phyloP scores from a whole-genome alignment of 257 asterid species.

The Salvia rosmarinus region DNA sequence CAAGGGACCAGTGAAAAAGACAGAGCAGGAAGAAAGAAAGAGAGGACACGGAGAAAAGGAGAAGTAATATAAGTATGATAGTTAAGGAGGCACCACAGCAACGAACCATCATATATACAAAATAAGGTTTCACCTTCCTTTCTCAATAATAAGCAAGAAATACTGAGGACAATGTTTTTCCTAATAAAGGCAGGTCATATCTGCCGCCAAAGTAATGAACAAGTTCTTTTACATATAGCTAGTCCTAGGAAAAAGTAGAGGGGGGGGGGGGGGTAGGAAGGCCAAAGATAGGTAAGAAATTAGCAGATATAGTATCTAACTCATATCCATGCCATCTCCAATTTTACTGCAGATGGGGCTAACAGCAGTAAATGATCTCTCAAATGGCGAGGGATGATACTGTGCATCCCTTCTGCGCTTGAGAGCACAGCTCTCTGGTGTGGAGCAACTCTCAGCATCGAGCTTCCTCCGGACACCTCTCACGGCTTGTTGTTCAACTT shows the following conservation, averaged over 20 bases:
- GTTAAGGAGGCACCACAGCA: slow-evolving; percentile 4
- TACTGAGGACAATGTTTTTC: slow-evolving; percentile 50
- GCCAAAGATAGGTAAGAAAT: slow-evolving; percentile 23
- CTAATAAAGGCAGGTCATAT: slow-evolving; percentile 53
- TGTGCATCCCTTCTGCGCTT: slow-evolving; percentile 90
- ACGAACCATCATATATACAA: slow-evolving; percentile 33
- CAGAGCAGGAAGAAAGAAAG: neutral
- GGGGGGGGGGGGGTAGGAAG: neutral
- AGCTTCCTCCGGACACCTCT: slow-evolving; percentile 88
- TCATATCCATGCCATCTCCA: slow-evolving; percentile 89
- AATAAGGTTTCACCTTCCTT: slow-evolving; percentile 24
- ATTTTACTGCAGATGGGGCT: slow-evolving; percentile 73
- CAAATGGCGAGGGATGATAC: slow-evolving; percentile 69
- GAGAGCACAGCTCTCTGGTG: slow-evolving; percentile 65
- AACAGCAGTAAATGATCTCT: slow-evolving; percentile 75
- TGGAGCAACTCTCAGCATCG: slow-evolving; percentile 65
- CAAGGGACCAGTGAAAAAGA: neutral
- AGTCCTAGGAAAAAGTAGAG: slow-evolving; percentile 37
- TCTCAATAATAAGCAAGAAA: slow-evolving; percentile 30
- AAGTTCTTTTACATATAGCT: slow-evolving; percentile 44
- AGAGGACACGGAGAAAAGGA: neutral
- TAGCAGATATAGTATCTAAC: slow-evolving; percentile 50
- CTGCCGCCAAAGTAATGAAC: slow-evolving; percentile 50
- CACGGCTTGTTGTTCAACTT: slow-evolving; percentile 77
- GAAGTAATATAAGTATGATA: slow-evolving; percentile 3